Base-by-base conservation (phyloP, 2,329 filamentous ascomycete species). In the Alternaria arbusti region DNA sequence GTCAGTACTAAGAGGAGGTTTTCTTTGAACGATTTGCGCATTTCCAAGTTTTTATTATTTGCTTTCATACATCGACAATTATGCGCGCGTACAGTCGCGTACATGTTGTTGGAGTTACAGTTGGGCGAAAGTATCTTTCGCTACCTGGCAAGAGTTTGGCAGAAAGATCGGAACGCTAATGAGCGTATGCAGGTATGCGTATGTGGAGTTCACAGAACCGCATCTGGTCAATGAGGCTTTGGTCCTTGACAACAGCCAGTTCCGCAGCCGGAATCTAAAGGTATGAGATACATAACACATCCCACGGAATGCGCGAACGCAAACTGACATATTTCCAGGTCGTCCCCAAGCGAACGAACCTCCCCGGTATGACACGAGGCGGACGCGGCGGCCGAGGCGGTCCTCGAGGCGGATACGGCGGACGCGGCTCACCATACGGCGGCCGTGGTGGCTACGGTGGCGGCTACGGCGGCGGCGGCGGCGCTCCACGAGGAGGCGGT, bases 171-270 rank as follows among this genome's bases (percentile, higher is more conserved):
- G 82, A 81, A 81, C 82, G 79, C 80, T 82, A 82, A 82, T 81
- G 75, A 71, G 79, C 79, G 78, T 79, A 79, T 82, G 80, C 82
- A 97, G 94, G 70, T 99, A 99, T 84, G 96, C 96, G 77, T 99
- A 99, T 83, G 96, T 99, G 75, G 96, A 99, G 83, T 99, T 99
- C 79, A 91, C 93, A 64, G 96, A 98, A 83, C 94, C 96, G 52
- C 94, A 89, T 81, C 86, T 97, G 65, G 95, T 99, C 67, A 93
- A 93, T 51, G 93, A 97, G 80, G 96, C 96, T 25, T 87, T 99
- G 65, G 94, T 98, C 44, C 86, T 99, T 61, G 98, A 99, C 80
- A 96, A 99, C 83, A 97, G 94, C 81, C 87, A 96, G 61, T 97
- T 99, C 84, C 94, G 96, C 75, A 94, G 93, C 67, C 89, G 96